A percentile compares a stretch with the other conserved stretches of the same genome.
These are phyloP conservation scores for Trichoderma atrobrunneum DNA, from an alignment of 2,329 filamentous ascomycete genomes.

Conservation along the genomic window DNA sequence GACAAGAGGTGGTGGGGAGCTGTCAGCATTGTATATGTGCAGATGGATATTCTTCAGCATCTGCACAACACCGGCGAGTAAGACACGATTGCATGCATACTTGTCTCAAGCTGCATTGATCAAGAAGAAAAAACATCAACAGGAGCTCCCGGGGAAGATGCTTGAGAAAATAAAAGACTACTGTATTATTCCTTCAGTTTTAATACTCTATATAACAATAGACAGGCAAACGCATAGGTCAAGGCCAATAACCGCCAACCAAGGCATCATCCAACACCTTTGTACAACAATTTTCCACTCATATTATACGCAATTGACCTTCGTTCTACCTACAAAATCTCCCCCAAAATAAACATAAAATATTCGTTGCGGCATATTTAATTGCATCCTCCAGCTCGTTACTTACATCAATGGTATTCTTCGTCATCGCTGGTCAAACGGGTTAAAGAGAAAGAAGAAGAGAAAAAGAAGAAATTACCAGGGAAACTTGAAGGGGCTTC, in stretches of 20 bases:
- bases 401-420: conserved; percentile 18
- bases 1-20: neutral
- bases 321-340: conserved; percentile 3
- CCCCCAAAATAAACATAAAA: neutral
- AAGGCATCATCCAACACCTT: neutral
- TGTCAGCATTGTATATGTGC: neutral
- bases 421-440: conserved; percentile 11
- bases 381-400: conserved; percentile 8
- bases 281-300: neutral
- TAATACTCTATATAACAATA: neutral
- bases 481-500: neutral
- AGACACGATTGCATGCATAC: neutral
- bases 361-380: conserved; percentile 9
- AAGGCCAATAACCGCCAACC: neutral
- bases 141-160: neutral
- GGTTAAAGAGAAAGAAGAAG: neutral
- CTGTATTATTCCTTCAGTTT: neutral
- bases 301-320: conserved; percentile 13
- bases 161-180: neutral
- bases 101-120: neutral
- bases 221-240: neutral
- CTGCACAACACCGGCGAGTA: neutral
- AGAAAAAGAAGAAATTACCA: neutral
- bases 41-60: neutral
- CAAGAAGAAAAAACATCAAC: neutral